Evolutionary conservation across 2,329 filamentous ascomycete genomes (phyloP).

Genomic region (Cadophora gregata): DNA sequence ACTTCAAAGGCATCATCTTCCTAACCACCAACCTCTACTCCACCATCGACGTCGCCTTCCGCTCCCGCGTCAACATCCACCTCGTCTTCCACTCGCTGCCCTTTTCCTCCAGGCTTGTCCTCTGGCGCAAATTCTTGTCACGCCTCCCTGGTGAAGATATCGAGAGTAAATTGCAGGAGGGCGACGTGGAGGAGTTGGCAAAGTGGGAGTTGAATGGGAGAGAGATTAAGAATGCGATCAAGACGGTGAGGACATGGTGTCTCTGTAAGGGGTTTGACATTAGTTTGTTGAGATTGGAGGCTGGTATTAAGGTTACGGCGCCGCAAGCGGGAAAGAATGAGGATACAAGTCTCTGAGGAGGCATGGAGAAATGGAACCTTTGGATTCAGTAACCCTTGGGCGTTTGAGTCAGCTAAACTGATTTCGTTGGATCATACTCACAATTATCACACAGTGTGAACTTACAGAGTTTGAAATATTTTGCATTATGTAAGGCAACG

Average conservation of each 20-base stretch:
- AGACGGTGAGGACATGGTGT: slow-evolving; percentile 51
- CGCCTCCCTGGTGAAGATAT: slow-evolving; percentile 52
- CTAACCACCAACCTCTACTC: slow-evolving; percentile 44
- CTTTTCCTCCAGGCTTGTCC: slow-evolving; percentile 46
- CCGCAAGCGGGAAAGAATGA: slow-evolving; percentile 49
- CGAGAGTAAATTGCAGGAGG: slow-evolving; percentile 53
- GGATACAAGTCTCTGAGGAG: slow-evolving; percentile 6
- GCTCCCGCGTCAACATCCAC: slow-evolving; percentile 54
- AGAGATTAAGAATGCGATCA: slow-evolving; percentile 46
- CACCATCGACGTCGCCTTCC: slow-evolving; percentile 46
- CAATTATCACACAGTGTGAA: no score
- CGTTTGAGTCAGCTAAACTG: no score
- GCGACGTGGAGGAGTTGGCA: slow-evolving; percentile 45
- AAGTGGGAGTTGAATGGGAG: slow-evolving; percentile 50
- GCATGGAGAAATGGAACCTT: not conserved
- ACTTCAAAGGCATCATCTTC: slow-evolving; percentile 44
- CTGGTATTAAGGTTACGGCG: slow-evolving; percentile 53
- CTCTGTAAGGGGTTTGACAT: slow-evolving; percentile 51
- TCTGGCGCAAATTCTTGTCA: slow-evolving; percentile 56
- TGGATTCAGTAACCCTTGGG: no score
- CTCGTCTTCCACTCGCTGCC: slow-evolving; percentile 52
- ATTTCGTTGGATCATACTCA: no score
- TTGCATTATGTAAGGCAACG: no score
- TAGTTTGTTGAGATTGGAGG: slow-evolving; percentile 51
- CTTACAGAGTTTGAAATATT: no score